Conservation (phyloP, 768 basidiomycete genomes). For the Boletus rufocinnamomeus region DNA sequence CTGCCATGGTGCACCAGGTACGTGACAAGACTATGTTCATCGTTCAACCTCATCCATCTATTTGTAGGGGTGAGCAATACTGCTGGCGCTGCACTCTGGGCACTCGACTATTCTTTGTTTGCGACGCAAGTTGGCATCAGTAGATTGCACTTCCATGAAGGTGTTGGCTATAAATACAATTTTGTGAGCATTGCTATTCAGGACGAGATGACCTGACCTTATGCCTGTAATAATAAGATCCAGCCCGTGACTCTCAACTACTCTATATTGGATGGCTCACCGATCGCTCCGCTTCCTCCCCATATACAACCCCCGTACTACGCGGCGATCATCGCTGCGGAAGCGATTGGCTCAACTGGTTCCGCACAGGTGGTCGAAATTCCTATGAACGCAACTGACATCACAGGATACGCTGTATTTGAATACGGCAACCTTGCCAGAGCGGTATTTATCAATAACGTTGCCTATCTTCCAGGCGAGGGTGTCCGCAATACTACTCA, state of each 20-base stretch:
- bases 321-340: constrained; percentile 58
- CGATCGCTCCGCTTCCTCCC: constrained; percentile 52
- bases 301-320: constrained; percentile 72
- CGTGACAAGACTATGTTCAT: neutral
- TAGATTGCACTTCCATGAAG: constrained; percentile 63
- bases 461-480: constrained; percentile 46
- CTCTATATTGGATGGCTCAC: constrained; percentile 57
- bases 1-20: constrained; percentile 41
- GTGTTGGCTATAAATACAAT: constrained; percentile 72
- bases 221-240: constrained; percentile 43
- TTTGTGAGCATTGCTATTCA: constrained; percentile 38
- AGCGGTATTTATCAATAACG: constrained; percentile 60
- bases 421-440: constrained; percentile 46
- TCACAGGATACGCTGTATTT: constrained; percentile 66
- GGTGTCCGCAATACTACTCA: constrained; percentile 43
- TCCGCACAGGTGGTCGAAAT: constrained; percentile 49
- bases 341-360: constrained; percentile 54
- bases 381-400: constrained; percentile 42
- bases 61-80: constrained; percentile 61
- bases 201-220: neutral
- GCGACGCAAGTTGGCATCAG: constrained; percentile 57
- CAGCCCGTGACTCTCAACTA: constrained; percentile 61
- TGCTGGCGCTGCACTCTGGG: constrained; percentile 71
- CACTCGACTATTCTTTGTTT: constrained; percentile 63
- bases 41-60: neutral